A percentile compares a stretch with the other conserved stretches of the same genome.
These are phyloP conservation scores for Allomyces macrogynus DNA, from an alignment of 192 early-diverging fungal genomes.

Conservation along the genomic window DNA sequence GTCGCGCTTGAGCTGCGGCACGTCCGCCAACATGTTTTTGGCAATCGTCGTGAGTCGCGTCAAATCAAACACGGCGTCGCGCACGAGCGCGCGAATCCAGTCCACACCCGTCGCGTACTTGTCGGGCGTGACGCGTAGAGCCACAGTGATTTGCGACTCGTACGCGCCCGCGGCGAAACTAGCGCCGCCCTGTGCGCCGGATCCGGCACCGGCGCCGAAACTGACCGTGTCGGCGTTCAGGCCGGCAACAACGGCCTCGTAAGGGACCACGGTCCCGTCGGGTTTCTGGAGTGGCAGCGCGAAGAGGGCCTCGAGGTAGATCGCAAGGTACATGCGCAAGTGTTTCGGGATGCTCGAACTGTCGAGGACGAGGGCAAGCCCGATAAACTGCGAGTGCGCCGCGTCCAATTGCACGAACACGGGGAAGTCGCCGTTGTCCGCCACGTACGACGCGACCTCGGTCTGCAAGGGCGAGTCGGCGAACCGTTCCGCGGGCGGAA, in stretches of 20 bases:
- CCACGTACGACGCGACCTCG: constrained; percentile 17
- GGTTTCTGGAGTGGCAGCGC: constrained; percentile 21
- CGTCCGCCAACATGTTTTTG: constrained; percentile 28
- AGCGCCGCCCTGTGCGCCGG: constrained; percentile 6
- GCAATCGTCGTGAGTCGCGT: constrained; percentile 26
- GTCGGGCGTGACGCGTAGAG: neutral
- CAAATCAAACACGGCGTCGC: neutral
- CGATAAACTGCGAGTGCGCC: constrained; percentile 29
- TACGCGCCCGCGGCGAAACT: neutral
- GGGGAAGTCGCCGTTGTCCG: neutral
- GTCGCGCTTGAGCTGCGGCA: constrained; percentile 31
- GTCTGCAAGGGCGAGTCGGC: constrained; percentile 19
- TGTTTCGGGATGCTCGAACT: constrained; percentile 19
- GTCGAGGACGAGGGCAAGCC: constrained; percentile 21
- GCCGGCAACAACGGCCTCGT: constrained; percentile 29
- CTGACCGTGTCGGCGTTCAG: constrained; percentile 30
- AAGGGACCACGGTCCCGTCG: constrained; percentile 13
- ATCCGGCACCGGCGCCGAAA: constrained; percentile 19
- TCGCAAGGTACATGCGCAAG: constrained; percentile 23
- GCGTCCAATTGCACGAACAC: constrained; percentile 10
- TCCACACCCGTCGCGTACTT: neutral
- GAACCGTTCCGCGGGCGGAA: constrained; percentile 30
- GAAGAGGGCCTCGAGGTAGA: constrained; percentile 31
- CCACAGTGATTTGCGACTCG: neutral
- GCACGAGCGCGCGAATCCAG: neutral